Evolutionary conservation across 2,329 filamentous ascomycete genomes (phyloP), one percentile per base, ranked within the genome.

Genomic region (Pseudonectria buxi): DNA sequence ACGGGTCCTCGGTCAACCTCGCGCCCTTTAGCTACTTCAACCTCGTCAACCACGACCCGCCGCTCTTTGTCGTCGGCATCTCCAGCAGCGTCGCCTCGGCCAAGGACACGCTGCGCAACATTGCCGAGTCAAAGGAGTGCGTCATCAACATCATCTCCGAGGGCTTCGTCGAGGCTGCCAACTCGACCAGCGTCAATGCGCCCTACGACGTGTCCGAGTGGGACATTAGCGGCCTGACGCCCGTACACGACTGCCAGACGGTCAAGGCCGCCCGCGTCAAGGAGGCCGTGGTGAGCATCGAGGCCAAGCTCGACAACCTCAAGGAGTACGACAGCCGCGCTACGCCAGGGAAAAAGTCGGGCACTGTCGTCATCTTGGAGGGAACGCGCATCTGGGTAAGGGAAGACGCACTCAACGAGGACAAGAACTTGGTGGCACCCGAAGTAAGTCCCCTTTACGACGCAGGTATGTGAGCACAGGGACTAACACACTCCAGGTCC

Each of bases 1-100:
- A 88, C 51, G 86, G 84, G 14, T 61, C 53, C 24, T 68, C 45
- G 45, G 69, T 56, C 12, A 96, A 95, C 62, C 71, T 95, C 3
- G 86, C 89, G 0, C 89, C 88, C 0, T 95, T 92, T 61, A 84
- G 77, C 54, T 95, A 92, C 67, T 87, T 88, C 58, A 83, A 87
- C 57, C 62, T 95, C 43, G 71, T 95, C 47, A 79, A 78, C 59
- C 84, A 92, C 57, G 89, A 95, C 56, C 90, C 89, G 4, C 89
- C 89, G 0, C 68, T 94, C 28, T 94, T 95, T 59, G 73, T 77
- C 7, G 65, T 80, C 18, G 73, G 76, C 28, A 68, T 76, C 54
- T 51, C 68, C 5, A 57, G 61, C 12, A 41, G 61, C 4, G 47
- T 70, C 6, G 60, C 57, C 5, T 61, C 65, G 4, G 77, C 82